Percentiles rank a stretch among this genome's conserved stretches.
phyloP scores from a whole-genome alignment of 441 rosid genomes.

The Bruguiera hainesii region DNA sequence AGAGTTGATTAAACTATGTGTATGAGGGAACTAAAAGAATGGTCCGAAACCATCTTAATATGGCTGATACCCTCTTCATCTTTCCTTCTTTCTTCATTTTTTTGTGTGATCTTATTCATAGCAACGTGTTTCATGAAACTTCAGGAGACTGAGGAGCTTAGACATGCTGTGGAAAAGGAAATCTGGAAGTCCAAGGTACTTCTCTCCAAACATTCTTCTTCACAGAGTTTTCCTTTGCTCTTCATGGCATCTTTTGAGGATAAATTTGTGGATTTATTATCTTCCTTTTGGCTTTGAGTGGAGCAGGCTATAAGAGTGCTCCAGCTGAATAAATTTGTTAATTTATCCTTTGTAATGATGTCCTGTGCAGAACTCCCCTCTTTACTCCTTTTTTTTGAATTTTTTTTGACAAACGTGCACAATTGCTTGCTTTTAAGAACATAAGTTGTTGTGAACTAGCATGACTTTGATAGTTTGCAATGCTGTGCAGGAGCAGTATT shows the following conservation, averaged over 20 bases:
- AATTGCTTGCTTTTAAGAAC: neutral
- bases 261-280: neutral
- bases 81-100: neutral
- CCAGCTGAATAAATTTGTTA: neutral
- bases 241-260: neutral
- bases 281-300: neutral
- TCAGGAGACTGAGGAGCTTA: slow-evolving; percentile 77
- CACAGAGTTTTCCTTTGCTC: neutral
- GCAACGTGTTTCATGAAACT: slow-evolving; percentile 21
- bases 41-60: neutral
- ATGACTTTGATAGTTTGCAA: neutral
- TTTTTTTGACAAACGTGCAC: neutral
- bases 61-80: neutral
- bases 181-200: slow-evolving; percentile 71
- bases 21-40: slow-evolving; percentile 1
- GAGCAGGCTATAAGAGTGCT: neutral
- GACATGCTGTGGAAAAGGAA: slow-evolving; percentile 63
- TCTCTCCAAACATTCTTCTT: slow-evolving; percentile 11
- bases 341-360: neutral
- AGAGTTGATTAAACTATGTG: neutral
- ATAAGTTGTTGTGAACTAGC: neutral
- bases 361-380: neutral
- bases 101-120: slow-evolving; percentile 8
- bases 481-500: slow-evolving; percentile 63
- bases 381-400: neutral